Conservation (phyloP, 2,329 filamentous ascomycete genomes). For the Xylariaceae sp. region DNA sequence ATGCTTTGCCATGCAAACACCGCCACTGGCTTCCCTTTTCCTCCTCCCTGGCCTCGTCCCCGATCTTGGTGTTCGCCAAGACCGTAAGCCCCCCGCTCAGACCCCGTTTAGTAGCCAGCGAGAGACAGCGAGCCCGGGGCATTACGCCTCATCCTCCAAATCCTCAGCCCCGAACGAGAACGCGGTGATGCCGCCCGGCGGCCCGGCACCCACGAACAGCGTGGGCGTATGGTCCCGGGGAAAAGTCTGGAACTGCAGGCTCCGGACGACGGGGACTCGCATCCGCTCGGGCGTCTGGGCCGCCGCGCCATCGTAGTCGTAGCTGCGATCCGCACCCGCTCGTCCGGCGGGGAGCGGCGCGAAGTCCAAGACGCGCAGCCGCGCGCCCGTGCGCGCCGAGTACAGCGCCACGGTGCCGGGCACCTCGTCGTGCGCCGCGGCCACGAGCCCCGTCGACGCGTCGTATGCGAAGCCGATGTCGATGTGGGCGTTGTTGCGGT, state of each 20-base stretch:
- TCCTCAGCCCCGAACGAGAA: slow-evolving; percentile 49
- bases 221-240: slow-evolving; percentile 52
- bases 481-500: slow-evolving; percentile 55
- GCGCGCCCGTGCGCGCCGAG: slow-evolving; percentile 53
- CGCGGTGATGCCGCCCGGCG: slow-evolving; percentile 43
- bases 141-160: slow-evolving; percentile 45
- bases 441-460: slow-evolving; percentile 54
- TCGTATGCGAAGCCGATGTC: slow-evolving; percentile 60
- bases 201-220: slow-evolving; percentile 52
- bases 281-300: no score
- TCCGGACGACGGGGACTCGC: slow-evolving; percentile 41
- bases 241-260: slow-evolving; percentile 54
- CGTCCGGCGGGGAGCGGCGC: slow-evolving; percentile 11
- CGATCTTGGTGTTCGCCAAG: no score
- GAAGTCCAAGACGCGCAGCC: slow-evolving; percentile 39
- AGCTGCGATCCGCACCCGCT: background rate
- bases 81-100: no score
- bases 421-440: slow-evolving; percentile 58
- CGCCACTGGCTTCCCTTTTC: no score
- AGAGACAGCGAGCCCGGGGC: no score
- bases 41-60: no score
- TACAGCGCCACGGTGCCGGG: slow-evolving; percentile 53
- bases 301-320: no score
- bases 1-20: no score
- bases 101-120: no score